A percentile compares a stretch with the other conserved stretches of the same genome.
These are phyloP conservation scores for Salicornia ramosissima DNA, from an alignment of 148 eudicot species.

Conservation along the genomic window DNA sequence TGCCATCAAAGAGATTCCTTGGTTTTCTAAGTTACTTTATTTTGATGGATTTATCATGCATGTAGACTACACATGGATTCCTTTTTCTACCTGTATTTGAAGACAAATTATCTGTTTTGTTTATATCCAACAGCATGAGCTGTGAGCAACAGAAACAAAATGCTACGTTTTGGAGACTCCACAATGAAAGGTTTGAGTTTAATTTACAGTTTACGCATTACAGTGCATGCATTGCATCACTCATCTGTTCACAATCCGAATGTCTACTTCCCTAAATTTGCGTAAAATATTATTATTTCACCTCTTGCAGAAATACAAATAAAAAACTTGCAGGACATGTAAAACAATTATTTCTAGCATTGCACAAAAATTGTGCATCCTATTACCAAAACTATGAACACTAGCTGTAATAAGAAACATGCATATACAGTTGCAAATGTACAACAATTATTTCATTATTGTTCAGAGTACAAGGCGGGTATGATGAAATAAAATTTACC, in stretches of 20 bases:
- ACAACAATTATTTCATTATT: not conserved
- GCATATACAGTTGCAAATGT: too few species aligned
- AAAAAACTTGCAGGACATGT: too few species aligned
- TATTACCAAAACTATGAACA: too few species aligned
- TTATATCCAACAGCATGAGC: not conserved
- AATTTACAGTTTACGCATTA: not conserved
- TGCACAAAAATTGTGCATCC: too few species aligned
- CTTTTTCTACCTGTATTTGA: too few species aligned
- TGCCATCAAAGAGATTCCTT: too few species aligned
- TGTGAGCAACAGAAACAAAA: not conserved
- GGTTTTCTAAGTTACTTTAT: too few species aligned
- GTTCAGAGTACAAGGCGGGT: not conserved
- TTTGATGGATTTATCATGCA: too few species aligned
- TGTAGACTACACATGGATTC: too few species aligned
- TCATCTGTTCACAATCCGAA: not conserved
- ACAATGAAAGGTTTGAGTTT: not conserved
- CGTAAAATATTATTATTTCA: not conserved
- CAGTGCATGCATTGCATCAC: not conserved
- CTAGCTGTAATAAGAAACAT: too few species aligned
- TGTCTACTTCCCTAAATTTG: not conserved
- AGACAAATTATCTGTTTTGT: not conserved
- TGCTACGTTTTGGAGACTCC: not conserved
- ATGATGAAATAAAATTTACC: constrained; percentile 35
- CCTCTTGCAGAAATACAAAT: not conserved
- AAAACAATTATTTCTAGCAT: too few species aligned